Percentiles rank a stretch among this genome's conserved stretches.
These are phyloP conservation scores for Amanita pseudoporphyria DNA, from an alignment of 768 basidiomycete genomes.

Conservation along the genomic window DNA sequence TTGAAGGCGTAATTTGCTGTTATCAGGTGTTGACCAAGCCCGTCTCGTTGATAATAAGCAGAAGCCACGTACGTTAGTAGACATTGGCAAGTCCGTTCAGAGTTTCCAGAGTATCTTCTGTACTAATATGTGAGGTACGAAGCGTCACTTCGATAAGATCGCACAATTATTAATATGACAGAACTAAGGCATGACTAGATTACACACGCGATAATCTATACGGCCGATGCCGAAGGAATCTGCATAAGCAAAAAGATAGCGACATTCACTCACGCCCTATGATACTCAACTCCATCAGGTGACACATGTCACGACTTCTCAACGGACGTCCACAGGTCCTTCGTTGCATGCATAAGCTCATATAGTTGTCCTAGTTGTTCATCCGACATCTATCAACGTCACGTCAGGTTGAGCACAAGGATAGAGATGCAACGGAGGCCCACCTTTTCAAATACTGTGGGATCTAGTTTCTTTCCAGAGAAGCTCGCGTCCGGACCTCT, in stretches of 20 bases:
- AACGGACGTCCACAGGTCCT: conserved; percentile 74
- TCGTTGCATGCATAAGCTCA: conserved; percentile 88
- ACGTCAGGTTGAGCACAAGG: not conserved
- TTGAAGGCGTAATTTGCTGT: conserved; percentile 30
- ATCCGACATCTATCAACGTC: conserved; percentile 56
- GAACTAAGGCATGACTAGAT: not conserved
- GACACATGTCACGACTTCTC: conserved; percentile 9
- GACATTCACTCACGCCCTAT: not conserved
- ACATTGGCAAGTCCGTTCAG: conserved; percentile 19
- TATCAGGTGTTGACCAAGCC: not conserved
- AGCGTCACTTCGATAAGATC: not conserved
- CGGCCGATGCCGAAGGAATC: too few relatives aligned
- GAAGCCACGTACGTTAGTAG: conserved; percentile 23
- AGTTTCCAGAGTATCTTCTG: too few relatives aligned
- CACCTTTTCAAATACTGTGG: conserved; percentile 71
- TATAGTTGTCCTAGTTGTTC: conserved; percentile 93
- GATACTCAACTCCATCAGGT: not conserved
- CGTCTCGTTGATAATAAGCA: not conserved
- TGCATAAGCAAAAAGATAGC: not conserved
- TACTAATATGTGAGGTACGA: not conserved
- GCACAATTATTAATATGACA: not conserved
- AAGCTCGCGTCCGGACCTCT: conserved; percentile 38
- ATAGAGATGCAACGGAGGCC: conserved; percentile 4
- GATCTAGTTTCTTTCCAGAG: conserved; percentile 57
- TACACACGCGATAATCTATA: too few relatives aligned